A percentile compares a stretch with the other conserved stretches of the same genome.
Evolutionary conservation across 2,329 filamentous ascomycete genomes (phyloP).

Genomic region (Sordariomycetes sp.): DNA sequence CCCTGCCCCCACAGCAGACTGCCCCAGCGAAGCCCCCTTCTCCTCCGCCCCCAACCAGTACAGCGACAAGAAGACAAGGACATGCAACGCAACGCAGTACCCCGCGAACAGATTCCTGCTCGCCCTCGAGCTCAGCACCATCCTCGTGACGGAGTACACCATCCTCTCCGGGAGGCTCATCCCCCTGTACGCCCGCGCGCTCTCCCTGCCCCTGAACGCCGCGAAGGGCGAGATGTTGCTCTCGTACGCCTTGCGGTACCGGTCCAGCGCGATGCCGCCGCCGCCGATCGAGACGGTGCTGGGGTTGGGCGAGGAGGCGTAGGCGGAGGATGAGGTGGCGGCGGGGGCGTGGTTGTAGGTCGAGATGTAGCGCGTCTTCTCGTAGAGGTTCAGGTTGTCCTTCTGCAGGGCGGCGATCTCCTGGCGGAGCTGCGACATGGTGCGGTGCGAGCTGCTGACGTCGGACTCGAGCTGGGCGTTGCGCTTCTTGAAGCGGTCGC

Average conservation of each 20-base stretch:
- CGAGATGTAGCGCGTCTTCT: constrained; percentile 94
- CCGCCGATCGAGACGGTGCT: constrained; percentile 54
- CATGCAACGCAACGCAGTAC: constrained; percentile 81
- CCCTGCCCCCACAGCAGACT: constrained; percentile 18
- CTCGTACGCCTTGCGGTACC: constrained; percentile 89
- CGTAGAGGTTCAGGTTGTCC: constrained; percentile 91
- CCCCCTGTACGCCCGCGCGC: constrained; percentile 77
- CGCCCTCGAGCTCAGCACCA: constrained; percentile 80
- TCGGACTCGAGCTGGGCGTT: constrained; percentile 86
- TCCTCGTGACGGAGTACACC: constrained; percentile 81
- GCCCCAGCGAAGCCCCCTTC: constrained; percentile 48
- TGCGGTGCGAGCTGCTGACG: constrained; percentile 71
- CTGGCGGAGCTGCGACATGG: constrained; percentile 75
- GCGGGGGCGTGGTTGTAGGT: constrained; percentile 69
- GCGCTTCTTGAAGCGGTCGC: constrained; percentile 95
- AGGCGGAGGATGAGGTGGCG: constrained; percentile 53
- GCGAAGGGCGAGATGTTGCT: constrained; percentile 93
- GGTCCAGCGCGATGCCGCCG: constrained; percentile 55
- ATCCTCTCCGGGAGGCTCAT: constrained; percentile 88
- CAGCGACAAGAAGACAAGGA: constrained; percentile 77
- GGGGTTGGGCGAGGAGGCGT: constrained; percentile 62
- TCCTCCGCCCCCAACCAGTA: constrained; percentile 71
- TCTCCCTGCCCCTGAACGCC: constrained; percentile 89
- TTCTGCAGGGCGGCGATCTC: constrained; percentile 89
- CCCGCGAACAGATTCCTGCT: constrained; percentile 90